A percentile compares a stretch with the other conserved stretches of the same genome.
Conservation (phyloP, 192 early-diverging fungal genomes). For the Linnemannia hyalina region DNA sequence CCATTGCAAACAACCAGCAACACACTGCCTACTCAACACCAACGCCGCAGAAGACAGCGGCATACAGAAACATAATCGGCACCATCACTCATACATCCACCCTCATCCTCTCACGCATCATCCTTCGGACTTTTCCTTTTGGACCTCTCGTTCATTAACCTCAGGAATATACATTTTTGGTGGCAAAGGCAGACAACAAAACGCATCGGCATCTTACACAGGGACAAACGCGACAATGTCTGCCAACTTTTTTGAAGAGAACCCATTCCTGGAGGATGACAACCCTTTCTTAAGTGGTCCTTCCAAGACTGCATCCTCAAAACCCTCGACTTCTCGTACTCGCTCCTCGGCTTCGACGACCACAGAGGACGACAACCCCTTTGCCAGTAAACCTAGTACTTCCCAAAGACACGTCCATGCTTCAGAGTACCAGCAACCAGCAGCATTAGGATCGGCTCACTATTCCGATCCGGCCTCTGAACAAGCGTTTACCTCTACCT, state of each 20-base stretch:
- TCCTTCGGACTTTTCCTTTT: not conserved
- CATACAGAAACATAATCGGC: not conserved
- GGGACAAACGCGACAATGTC: not conserved
- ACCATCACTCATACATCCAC: not conserved
- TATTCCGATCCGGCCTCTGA: not conserved
- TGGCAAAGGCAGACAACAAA: not conserved
- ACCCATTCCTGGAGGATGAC: constrained; percentile 1
- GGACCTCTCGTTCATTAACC: not conserved
- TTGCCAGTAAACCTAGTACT: constrained; percentile 6
- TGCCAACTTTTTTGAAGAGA: not conserved
- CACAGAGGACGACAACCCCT: constrained; percentile 6
- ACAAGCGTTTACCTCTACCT: not conserved
- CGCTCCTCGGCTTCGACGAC: not conserved
- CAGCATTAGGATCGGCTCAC: not conserved
- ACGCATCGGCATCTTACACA: not conserved
- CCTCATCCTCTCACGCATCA: not conserved
- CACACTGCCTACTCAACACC: not conserved
- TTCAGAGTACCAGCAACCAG: not conserved
- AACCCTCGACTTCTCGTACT: not conserved
- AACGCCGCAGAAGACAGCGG: not conserved
- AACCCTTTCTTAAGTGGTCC: constrained; percentile 12
- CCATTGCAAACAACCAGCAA: not conserved
- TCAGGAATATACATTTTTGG: not conserved
- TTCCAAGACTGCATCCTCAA: not conserved
- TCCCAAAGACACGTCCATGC: not conserved